Evolutionary conservation across 2,329 filamentous ascomycete species (phyloP), one percentile per base, ranked within the genome.

Genomic region (Aphanoascus verrucosus): DNA sequence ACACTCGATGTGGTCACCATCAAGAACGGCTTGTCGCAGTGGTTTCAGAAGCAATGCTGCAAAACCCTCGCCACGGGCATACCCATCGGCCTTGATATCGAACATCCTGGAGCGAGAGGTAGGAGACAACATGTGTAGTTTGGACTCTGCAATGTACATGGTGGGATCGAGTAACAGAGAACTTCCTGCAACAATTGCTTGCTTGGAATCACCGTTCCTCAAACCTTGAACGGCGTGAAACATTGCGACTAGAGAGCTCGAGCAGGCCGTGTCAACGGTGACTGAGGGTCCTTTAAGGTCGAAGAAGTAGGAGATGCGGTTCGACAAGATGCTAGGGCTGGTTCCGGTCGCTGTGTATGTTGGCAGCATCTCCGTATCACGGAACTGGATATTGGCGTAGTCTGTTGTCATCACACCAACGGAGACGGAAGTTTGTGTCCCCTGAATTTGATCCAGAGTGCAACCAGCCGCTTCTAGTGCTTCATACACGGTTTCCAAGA

Each of bases 201-300:
- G 55, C 5, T 58, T 57, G 15, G 40, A 57, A 8, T 65, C 58
- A 1, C 63, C 57, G 9, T 42, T 53, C 41, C 58, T 52, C 1
- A 65, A 47, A 14, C 48, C 55, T 15, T 60, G 55, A 23, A 56
- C 55, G 2, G 57, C 60, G 6, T 57, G 34, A 49, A 62, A 56
- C 4, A 66, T 35, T 2, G 61, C 64, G 14, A 61, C 57, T 6
- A 65, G 44, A n/a, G 58, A 57, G 15, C 54, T 56, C 4, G 65
- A 66, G 28, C 65, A 66, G 1, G 61, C 64, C 0, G 64, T 83
- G 61, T 91, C 86, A 12, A 76, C 65, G 0, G 69, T 72, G 59
- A 74, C 66, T 1, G 64, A 67, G 0, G 73, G 68, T 0, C 73
- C 69, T 5, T 63, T 58, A 61, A 64, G 65, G 55, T 69, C 63